phyloP scores from a whole-genome alignment of 805 yeast genomes.

The Candida saitoana region DNA sequence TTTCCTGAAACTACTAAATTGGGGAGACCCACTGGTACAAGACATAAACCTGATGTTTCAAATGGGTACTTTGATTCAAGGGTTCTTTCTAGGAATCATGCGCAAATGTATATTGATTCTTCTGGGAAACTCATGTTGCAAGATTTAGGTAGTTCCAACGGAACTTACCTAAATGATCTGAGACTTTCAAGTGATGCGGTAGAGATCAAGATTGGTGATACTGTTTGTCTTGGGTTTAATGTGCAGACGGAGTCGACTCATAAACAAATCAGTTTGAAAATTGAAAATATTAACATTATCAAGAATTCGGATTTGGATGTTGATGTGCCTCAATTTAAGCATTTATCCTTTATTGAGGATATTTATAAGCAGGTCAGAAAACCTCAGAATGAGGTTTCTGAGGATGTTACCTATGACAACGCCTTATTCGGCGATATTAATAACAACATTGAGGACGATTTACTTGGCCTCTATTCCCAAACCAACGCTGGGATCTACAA shows the following conservation, averaged over 20 bases:
- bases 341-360: constrained; percentile 33
- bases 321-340: constrained; percentile 29
- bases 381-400: not conserved
- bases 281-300: constrained; percentile 67
- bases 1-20: constrained; percentile 79
- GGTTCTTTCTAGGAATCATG: constrained; percentile 90
- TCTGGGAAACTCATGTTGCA: constrained; percentile 67
- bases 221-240: constrained; percentile 91
- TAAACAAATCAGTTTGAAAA: constrained; percentile 78
- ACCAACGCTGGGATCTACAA: constrained; percentile 53
- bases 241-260: constrained; percentile 68
- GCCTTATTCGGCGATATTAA: constrained; percentile 62
- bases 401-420: constrained; percentile 41
- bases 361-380: constrained; percentile 12
- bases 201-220: constrained; percentile 73
- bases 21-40: constrained; percentile 83
- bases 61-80: constrained; percentile 95
- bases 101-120: constrained; percentile 76
- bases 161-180: constrained; percentile 81
- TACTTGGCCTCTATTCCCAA: constrained; percentile 45
- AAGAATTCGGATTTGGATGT: constrained; percentile 18
- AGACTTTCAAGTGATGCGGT: constrained; percentile 61
- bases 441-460: constrained; percentile 45
- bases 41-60: constrained; percentile 54
- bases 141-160: constrained; percentile 90